Conservation (phyloP, 768 basidiomycete genomes). For the Panellus pusillus region DNA sequence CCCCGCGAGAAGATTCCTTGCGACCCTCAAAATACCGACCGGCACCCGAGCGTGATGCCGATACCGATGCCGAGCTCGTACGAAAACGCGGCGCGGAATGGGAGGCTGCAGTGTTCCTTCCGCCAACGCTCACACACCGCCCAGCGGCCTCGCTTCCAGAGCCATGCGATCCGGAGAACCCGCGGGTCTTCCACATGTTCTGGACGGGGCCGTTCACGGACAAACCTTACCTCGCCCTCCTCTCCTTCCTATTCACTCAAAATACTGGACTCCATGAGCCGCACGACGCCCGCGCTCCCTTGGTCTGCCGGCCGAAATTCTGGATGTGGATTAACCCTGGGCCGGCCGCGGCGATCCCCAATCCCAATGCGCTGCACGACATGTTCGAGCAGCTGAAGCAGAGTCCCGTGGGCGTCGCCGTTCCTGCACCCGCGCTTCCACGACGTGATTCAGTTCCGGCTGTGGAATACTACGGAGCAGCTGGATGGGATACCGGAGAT, state of each 20-base stretch:
- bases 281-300: constrained; percentile 39
- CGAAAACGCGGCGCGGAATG: constrained; percentile 59
- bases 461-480: constrained; percentile 98
- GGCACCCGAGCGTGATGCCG: constrained; percentile 30
- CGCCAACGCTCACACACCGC: constrained; percentile 43
- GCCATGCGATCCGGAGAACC: constrained; percentile 75
- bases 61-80: constrained; percentile 54
- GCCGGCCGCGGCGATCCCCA: constrained; percentile 81
- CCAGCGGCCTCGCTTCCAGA: constrained; percentile 40
- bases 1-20: constrained; percentile 7
- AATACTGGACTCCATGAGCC: constrained; percentile 76
- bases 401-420: constrained; percentile 90
- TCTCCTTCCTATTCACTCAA: constrained; percentile 93
- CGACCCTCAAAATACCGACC: constrained; percentile 24
- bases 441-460: constrained; percentile 85
- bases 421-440: constrained; percentile 89
- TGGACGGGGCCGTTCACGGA: constrained; percentile 97
- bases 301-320: constrained; percentile 82
- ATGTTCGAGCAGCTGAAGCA: constrained; percentile 78
- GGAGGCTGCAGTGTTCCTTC: constrained; percentile 56
- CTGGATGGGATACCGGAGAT: constrained; percentile 85
- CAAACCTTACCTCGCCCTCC: constrained; percentile 90
- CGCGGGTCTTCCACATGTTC: constrained; percentile 90
- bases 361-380: constrained; percentile 72
- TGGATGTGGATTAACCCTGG: constrained; percentile 98